Conservation (phyloP, 257 asterid species). For the Fraxinus quadrangulata region DNA sequence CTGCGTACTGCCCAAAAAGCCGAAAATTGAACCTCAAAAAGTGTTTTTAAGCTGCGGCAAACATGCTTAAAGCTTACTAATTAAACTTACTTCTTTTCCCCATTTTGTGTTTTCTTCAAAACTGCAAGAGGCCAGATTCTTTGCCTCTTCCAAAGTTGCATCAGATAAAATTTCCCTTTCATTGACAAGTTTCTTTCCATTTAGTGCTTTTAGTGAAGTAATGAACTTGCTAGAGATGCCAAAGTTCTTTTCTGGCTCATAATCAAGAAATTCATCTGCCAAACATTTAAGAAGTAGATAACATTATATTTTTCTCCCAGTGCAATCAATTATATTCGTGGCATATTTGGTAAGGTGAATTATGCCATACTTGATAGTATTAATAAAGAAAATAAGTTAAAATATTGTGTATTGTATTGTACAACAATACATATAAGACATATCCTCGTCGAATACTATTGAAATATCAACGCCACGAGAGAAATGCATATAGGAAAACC, state of each 20-base stretch:
- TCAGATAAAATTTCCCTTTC: constrained; percentile 28
- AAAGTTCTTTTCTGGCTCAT: constrained; percentile 45
- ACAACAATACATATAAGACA: too few relatives aligned
- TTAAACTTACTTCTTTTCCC: constrained; percentile 66
- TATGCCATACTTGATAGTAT: too few relatives aligned
- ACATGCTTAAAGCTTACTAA: neutral
- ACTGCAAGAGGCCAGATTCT: constrained; percentile 62
- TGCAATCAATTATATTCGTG: neutral
- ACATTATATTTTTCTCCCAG: neutral
- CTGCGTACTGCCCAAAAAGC: too few relatives aligned
- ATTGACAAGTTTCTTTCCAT: constrained; percentile 17
- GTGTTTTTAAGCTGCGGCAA: too few relatives aligned
- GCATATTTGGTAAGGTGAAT: too few relatives aligned
- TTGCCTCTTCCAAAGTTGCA: constrained; percentile 52
- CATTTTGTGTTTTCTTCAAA: constrained; percentile 69
- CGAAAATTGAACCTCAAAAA: too few relatives aligned
- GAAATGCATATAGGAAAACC: constrained; percentile 35
- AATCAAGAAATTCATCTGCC: constrained; percentile 46
- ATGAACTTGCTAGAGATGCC: constrained; percentile 55
- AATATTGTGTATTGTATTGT: too few relatives aligned
- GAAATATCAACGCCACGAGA: neutral
- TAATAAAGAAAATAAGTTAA: too few relatives aligned
- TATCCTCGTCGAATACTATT: neutral
- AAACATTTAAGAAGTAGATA: neutral
- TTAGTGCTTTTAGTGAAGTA: constrained; percentile 45